Percentiles rank a stretch among this genome's conserved stretches.
These are phyloP conservation scores for Metschnikowia amazonensis DNA, from an alignment of 805 yeast genomes.

Conservation along the genomic window DNA sequence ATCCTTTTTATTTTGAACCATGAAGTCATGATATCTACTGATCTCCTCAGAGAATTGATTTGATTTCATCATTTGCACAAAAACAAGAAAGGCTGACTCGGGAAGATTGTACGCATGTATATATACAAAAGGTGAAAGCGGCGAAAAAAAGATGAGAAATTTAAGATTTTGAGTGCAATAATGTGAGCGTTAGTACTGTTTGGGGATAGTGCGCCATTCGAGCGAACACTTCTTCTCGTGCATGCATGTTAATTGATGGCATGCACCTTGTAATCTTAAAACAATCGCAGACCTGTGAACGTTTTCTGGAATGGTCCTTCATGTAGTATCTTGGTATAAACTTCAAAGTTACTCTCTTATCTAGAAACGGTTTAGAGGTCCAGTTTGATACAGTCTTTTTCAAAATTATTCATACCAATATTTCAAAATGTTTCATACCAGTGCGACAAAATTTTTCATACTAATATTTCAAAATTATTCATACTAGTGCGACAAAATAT, in stretches of 20 bases:
- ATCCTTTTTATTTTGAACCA: background rate
- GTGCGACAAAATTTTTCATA: no score
- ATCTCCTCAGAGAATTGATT: background rate
- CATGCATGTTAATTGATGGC: background rate
- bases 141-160: no score
- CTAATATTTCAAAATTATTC: no score
- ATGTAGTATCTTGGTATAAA: no score
- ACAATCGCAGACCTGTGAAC: background rate
- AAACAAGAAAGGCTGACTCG: background rate
- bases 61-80: background rate
- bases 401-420: no score
- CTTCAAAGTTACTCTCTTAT: no score
- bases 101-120: background rate
- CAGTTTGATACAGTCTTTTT: no score
- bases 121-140: background rate
- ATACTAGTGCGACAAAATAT: no score
- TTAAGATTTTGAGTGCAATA: background rate
- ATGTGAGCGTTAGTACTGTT: background rate
- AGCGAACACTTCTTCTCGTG: background rate
- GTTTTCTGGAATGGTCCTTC: no score
- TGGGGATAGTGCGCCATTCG: background rate
- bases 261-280: background rate
- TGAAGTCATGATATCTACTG: background rate
- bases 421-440: no score
- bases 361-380: no score